Evolutionary conservation across 768 basidiomycete genomes (phyloP), one percentile per base, ranked within the genome.

Genomic region (Amanita pallidorosea): DNA sequence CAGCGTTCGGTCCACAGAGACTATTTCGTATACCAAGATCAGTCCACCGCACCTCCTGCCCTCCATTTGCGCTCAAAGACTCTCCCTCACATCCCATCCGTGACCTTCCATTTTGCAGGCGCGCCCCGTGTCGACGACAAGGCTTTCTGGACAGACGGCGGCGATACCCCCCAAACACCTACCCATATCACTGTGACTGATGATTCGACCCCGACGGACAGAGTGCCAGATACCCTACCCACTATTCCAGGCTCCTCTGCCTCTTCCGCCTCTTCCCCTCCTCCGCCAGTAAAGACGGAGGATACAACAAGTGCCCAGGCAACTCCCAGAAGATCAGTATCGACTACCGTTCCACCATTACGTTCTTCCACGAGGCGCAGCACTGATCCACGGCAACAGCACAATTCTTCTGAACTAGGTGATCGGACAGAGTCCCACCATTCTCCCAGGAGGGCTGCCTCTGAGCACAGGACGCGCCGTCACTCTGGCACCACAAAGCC

Each of bases 241-340:
- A 48, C 47, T 5, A 48, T 48, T 15, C 47, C 47, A 18, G 47
- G 47, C 22, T 48, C 47, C 25, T 48, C 47, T 13, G 47, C 36
- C 35, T 48, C 47, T 18, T 48, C 47, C 1, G 18, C 27, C n/a
- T n/a, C 11, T 8, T 17, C 47, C 4, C 25, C 47, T n/a, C 17
- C 15, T 42, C 11, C 25, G 4, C 40, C 40, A 27, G 9, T 7
- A 4, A 35, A 13, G 13, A 2, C n/a, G 5, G 36, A 41, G 2
- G 49, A 42, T 33, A 20, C n/a, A 18, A 43, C 49, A 22, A 40
- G 42, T 20, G 18, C 49, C 27, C 49, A 17, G 17, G 17, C 13
- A 22, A 27, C 49, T 3, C 27, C 40, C 5, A 33, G 18, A 7
- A 49, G 36, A 42, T 49, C 49, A 34, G 27, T 11, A 1, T 38